A percentile compares a stretch with the other conserved stretches of the same genome.
Conservation (phyloP, 805 yeast species). For the Spathaspora hagerdaliae region DNA sequence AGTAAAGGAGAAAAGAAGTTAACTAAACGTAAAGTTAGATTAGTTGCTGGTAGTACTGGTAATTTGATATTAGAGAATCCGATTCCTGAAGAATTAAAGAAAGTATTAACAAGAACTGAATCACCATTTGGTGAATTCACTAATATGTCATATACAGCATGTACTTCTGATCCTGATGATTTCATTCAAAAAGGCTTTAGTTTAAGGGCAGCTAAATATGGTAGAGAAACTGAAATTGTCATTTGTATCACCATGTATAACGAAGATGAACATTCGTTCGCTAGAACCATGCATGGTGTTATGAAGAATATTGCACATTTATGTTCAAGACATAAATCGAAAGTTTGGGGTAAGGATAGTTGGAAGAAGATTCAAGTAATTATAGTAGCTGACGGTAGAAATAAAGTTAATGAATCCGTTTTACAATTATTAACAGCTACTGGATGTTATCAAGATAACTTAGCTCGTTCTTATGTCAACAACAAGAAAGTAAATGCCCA, state of each 20-base stretch:
- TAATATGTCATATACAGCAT: constrained; percentile 96
- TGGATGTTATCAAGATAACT: constrained; percentile 96
- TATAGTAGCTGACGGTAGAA: constrained; percentile 92
- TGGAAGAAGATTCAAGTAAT: constrained; percentile 96
- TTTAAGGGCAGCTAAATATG: constrained; percentile 77
- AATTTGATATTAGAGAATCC: constrained; percentile 90
- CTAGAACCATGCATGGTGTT: constrained; percentile 92
- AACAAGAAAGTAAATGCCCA: constrained; percentile 91
- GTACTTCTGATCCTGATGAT: constrained; percentile 89
- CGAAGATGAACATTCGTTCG: constrained; percentile 84
- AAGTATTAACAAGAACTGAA: constrained; percentile 81
- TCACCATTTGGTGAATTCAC: constrained; percentile 81
- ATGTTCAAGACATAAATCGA: constrained; percentile 73
- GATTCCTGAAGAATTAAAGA: constrained; percentile 81
- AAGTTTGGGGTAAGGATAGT: constrained; percentile 93
- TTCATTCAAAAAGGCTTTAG: constrained; percentile 79
- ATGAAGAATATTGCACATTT: constrained; percentile 89
- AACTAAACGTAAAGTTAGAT: constrained; percentile 67
- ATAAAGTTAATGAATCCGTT: constrained; percentile 79
- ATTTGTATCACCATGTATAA: constrained; percentile 97
- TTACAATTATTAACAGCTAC: constrained; percentile 86
- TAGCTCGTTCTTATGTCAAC: constrained; percentile 91
- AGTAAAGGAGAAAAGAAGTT: constrained; percentile 60
- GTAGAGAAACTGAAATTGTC: constrained; percentile 88
- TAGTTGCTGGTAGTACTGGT: constrained; percentile 61